Percentiles rank a stretch among this genome's conserved stretches.
These are phyloP conservation scores for Blechomonas ayalai DNA, from an alignment of 208 protist genomes.

Conservation along the genomic window DNA sequence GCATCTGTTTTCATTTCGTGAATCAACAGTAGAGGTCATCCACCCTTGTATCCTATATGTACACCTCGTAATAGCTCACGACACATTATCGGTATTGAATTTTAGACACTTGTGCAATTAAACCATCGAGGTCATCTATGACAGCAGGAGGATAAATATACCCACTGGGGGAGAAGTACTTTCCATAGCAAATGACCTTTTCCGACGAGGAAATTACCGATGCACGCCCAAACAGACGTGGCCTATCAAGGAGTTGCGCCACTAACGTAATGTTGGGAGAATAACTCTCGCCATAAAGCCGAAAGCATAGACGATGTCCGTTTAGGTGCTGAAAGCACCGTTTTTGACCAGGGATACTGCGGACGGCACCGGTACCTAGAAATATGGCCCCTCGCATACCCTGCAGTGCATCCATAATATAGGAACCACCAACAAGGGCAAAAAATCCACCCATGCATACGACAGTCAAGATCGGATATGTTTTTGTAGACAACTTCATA, in stretches of 20 bases:
- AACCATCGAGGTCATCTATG: slow-evolving; percentile 31
- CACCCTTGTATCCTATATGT: too few relatives aligned
- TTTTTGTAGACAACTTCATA: too few relatives aligned
- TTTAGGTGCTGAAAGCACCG: too few relatives aligned
- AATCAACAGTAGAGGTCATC: too few relatives aligned
- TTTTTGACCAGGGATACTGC: too few relatives aligned
- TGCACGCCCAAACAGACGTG: slow-evolving; percentile 18
- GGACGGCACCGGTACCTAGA: too few relatives aligned
- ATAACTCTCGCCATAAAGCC: slow-evolving; percentile 15
- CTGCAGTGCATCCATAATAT: slow-evolving; percentile 1
- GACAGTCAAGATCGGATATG: too few relatives aligned
- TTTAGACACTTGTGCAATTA: slow-evolving; percentile 8
- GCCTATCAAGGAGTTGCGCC: slow-evolving; percentile 31
- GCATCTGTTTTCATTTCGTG: too few relatives aligned
- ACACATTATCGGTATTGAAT: neutral
- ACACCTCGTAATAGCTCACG: too few relatives aligned
- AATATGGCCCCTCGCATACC: neutral
- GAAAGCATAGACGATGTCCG: slow-evolving; percentile 32
- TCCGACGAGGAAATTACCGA: slow-evolving; percentile 26
- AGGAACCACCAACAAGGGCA: too few relatives aligned
- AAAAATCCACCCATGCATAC: too few relatives aligned
- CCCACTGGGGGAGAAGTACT: slow-evolving; percentile 65
- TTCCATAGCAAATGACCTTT: slow-evolving; percentile 42
- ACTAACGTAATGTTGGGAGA: slow-evolving; percentile 27
- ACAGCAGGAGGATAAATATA: slow-evolving; percentile 68